Conservation (phyloP, 2,329 filamentous ascomycete species). For the Aspergillus udagawae region DNA sequence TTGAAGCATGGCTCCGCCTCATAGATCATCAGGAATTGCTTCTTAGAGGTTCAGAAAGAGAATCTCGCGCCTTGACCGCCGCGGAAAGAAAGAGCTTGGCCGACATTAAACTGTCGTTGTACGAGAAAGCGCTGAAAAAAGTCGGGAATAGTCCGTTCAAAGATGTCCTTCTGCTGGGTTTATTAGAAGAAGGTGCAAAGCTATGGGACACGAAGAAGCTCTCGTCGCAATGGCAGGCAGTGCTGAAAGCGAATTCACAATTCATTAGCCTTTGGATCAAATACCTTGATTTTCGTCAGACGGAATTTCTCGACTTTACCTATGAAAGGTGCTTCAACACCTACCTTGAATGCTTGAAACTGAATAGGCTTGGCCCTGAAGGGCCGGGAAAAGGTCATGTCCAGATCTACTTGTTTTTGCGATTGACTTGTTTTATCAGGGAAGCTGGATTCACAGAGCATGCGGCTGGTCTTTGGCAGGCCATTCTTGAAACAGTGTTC, state of each 20-base stretch:
- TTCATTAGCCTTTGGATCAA: constrained; percentile 68
- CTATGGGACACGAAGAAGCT: constrained; percentile 67
- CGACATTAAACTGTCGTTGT: constrained; percentile 75
- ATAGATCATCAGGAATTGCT: constrained; percentile 72
- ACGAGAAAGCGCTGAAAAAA: constrained; percentile 69
- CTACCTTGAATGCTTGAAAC: constrained; percentile 55
- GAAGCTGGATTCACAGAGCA: constrained; percentile 77
- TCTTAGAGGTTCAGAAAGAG: constrained; percentile 44
- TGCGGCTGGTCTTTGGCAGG: constrained; percentile 79
- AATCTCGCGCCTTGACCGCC: constrained; percentile 44
- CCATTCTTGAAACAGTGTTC: constrained; percentile 67
- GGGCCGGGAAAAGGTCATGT: constrained; percentile 30
- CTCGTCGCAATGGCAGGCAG: constrained; percentile 61
- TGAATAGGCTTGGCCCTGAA: constrained; percentile 25
- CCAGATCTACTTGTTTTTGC: constrained; percentile 67
- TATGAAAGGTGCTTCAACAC: constrained; percentile 62
- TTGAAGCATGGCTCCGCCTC: constrained; percentile 72
- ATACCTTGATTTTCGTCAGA: constrained; percentile 68
- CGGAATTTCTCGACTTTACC: constrained; percentile 61
- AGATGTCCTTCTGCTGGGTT: constrained; percentile 60
- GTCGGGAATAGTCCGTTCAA: constrained; percentile 46
- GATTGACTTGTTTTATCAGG: constrained; percentile 67
- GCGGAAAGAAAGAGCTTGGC: constrained; percentile 67
- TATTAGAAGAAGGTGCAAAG: constrained; percentile 70
- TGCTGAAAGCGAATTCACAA: constrained; percentile 52